Evolutionary conservation across 208 protist species (phyloP).

Genomic region (Leishmania turanica): DNA sequence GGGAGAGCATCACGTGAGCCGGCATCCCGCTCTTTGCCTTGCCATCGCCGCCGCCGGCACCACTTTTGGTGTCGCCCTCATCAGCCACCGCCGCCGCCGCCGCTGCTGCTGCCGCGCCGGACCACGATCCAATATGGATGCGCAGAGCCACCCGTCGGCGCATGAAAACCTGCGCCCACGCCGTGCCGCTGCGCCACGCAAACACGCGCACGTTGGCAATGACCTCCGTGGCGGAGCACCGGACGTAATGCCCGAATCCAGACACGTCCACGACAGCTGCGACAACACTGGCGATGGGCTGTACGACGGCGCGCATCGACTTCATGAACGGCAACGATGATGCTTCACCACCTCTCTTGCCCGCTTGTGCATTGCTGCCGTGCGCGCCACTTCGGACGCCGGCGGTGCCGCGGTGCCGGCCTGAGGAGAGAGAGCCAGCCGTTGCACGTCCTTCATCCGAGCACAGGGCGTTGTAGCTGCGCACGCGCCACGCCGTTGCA

Average conservation of each 20-base stretch:
- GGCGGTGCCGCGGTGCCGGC: neutral
- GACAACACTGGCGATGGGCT: neutral
- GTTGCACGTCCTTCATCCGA: neutral
- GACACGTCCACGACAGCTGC: neutral
- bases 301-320: neutral
- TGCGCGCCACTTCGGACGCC: neutral
- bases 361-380: neutral
- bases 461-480: constrained; percentile 4
- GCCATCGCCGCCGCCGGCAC: neutral
- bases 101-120: neutral
- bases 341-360: neutral
- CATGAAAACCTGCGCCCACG: constrained; percentile 33
- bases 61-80: neutral
- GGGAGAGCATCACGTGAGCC: neutral
- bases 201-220: constrained; percentile 22
- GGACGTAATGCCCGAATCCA: neutral
- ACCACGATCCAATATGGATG: constrained; percentile 17
- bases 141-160: constrained; percentile 29
- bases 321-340: neutral
- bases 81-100: neutral
- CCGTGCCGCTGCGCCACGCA: constrained; percentile 22
- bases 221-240: neutral
- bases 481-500: constrained; percentile 5
- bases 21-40: neutral
- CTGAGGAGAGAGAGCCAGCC: neutral